Conservation (phyloP, 2,329 filamentous ascomycete species). For the Pseudogymnoascus verrucosus region DNA sequence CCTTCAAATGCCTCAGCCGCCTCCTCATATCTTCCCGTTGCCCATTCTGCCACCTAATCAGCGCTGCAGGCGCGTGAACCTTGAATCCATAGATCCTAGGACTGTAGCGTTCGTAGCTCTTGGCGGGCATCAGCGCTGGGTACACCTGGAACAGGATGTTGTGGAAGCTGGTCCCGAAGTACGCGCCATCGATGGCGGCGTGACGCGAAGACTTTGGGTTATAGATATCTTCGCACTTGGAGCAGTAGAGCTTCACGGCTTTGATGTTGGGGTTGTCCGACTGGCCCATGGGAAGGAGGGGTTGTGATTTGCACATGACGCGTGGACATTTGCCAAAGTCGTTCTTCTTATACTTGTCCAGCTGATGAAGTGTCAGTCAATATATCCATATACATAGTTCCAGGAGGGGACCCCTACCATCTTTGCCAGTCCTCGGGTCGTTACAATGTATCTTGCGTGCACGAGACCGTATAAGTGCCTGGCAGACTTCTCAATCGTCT, state of each 20-base stretch:
- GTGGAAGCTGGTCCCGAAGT: constrained; percentile 97
- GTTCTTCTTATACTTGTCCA: constrained; percentile 97
- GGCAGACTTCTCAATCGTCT: constrained; percentile 95
- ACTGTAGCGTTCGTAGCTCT: constrained; percentile 77
- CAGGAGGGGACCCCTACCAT: constrained; percentile 59
- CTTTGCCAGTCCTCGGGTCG: constrained; percentile 84
- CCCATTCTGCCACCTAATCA: constrained; percentile 84
- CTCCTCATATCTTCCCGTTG: constrained; percentile 76
- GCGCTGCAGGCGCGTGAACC: constrained; percentile 79
- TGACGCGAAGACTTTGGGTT: constrained; percentile 97
- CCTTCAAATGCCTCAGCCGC: constrained; percentile 59
- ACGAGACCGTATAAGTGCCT: constrained; percentile 93
- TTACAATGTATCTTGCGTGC: constrained; percentile 94
- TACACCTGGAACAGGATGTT: constrained; percentile 99
- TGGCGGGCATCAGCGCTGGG: constrained; percentile 77
- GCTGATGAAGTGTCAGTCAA: constrained; percentile 43
- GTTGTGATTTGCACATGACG: constrained; percentile 89
- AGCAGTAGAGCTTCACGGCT: constrained; percentile 94
- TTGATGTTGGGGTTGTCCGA: constrained; percentile 82
- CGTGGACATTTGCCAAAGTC: constrained; percentile 98
- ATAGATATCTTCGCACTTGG: constrained; percentile 95
- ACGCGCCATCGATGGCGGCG: constrained; percentile 90
- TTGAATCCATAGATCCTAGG: constrained; percentile 92
- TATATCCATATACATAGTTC: background rate
- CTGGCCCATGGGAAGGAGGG: constrained; percentile 88